Percentiles rank a stretch among this genome's conserved stretches.
Evolutionary conservation across 192 early-diverging fungal genomes (phyloP).

Genomic region (Coemansia sp.): DNA sequence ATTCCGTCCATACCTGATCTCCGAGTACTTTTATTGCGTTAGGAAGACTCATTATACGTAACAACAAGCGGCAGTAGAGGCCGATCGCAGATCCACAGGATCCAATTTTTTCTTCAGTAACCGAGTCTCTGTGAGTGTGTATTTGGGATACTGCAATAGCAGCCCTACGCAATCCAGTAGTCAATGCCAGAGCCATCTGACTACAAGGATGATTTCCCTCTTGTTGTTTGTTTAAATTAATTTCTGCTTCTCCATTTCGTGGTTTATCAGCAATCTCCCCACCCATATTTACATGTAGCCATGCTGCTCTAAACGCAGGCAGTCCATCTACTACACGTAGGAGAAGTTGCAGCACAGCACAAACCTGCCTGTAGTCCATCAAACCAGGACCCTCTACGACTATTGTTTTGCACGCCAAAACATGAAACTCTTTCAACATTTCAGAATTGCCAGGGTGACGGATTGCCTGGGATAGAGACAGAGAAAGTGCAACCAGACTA

Average conservation of each 20-base stretch:
- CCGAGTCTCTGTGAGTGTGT: too few relatives aligned
- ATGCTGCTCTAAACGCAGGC: conserved; percentile 12
- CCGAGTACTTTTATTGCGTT: conserved; percentile 9
- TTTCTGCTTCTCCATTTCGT: not conserved
- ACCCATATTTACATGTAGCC: conserved; percentile 19
- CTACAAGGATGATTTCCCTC: too few relatives aligned
- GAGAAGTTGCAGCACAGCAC: conserved; percentile 22
- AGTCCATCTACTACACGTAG: conserved; percentile 12
- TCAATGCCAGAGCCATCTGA: not conserved
- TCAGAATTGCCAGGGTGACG: not conserved
- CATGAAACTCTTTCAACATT: conserved; percentile 18
- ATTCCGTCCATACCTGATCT: conserved; percentile 12
- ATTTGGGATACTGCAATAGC: conserved; percentile 4
- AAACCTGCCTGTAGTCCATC: conserved; percentile 16
- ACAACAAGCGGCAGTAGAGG: conserved; percentile 15
- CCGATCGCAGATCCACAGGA: conserved; percentile 17
- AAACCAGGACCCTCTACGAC: too few relatives aligned
- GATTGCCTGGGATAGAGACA: conserved; percentile 18
- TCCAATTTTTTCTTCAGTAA: not conserved
- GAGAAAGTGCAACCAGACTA: conserved; percentile 21
- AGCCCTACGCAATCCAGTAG: conserved; percentile 5
- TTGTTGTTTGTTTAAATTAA: not conserved
- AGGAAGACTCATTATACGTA: conserved; percentile 17
- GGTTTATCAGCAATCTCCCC: too few relatives aligned
- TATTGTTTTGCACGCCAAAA: conserved; percentile 13